These are phyloP conservation scores for Solanum chilense DNA, from an alignment of 257 asterid species.

Conservation along the genomic window DNA sequence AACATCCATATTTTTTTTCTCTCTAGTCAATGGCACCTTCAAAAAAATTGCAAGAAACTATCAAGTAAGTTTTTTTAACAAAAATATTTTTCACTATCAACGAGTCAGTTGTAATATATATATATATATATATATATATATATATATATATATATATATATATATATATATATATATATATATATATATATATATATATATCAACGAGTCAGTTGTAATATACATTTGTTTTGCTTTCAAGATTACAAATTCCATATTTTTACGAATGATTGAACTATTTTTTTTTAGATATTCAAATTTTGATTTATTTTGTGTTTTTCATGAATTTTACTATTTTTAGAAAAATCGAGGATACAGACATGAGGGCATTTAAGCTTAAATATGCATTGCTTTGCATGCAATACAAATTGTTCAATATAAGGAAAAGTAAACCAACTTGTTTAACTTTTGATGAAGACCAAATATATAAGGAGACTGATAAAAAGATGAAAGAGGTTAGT, in stretches of 20 bases:
- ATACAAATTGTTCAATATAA: not conserved
- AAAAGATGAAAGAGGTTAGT: not conserved
- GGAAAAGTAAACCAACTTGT: not conserved
- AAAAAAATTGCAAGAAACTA: not conserved
- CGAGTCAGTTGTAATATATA: not conserved
- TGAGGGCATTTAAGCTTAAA: not conserved
- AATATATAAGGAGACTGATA: not conserved
- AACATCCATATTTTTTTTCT: no score
- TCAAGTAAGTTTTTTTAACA: not conserved
- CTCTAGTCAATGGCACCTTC: not conserved
- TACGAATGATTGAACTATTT: no score
- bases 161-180: no score
- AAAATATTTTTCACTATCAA: not conserved
- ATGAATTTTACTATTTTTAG: not conserved
- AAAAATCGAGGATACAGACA: not conserved
- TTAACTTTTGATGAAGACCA: not conserved
- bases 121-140: no score
- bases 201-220: no score
- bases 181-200: no score
- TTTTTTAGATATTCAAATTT: not conserved
- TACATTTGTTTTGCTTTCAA: not conserved
- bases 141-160: no score
- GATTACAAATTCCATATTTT: no score
- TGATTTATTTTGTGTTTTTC: no score
- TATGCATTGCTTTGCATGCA: not conserved